phyloP scores from a whole-genome alignment of 2,329 filamentous ascomycete species.

The Didymella keratinophila region DNA sequence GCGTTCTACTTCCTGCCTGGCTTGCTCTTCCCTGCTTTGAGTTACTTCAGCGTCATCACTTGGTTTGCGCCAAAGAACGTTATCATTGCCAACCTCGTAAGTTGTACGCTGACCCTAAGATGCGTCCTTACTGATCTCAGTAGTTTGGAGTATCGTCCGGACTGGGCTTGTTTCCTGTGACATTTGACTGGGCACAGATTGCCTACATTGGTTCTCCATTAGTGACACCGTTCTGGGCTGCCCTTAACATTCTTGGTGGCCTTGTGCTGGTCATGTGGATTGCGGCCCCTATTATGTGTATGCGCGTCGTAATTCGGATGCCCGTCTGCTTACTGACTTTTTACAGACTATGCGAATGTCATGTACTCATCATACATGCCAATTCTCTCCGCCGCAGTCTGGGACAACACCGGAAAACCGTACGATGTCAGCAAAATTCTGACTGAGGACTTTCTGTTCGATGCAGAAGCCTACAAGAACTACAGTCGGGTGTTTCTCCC shows the following conservation, averaged over 20 bases:
- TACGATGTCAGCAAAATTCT: conserved; percentile 85
- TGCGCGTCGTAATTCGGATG: no score
- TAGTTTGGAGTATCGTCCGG: conserved; percentile 84
- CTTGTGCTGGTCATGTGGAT: conserved; percentile 87
- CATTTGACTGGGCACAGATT: conserved; percentile 91
- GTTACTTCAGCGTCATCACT: conserved; percentile 87
- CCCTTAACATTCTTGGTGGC: conserved; percentile 83
- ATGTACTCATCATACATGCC: conserved; percentile 87
- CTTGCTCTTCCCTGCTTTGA: conserved; percentile 81
- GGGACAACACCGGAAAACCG: conserved; percentile 80
- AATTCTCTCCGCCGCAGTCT: conserved; percentile 83
- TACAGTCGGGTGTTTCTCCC: conserved; percentile 87
- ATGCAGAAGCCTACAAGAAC: conserved; percentile 75
- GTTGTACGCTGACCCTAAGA: conserved; percentile 15
- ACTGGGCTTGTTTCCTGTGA: conserved; percentile 82
- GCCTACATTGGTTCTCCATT: conserved; percentile 86
- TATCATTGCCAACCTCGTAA: conserved; percentile 78
- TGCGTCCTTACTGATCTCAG: conserved; percentile 14
- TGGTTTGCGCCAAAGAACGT: conserved; percentile 89
- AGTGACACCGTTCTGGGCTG: conserved; percentile 85
- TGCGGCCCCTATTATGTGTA: conserved; percentile 75
- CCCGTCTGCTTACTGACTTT: conserved; percentile 16
- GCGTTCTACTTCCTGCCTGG: conserved; percentile 87
- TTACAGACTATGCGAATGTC: conserved; percentile 73
- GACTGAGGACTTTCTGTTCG: conserved; percentile 79